A percentile compares a stretch with the other conserved stretches of the same genome.
These are phyloP conservation scores for Pistacia integerrima DNA, from an alignment of 345 rosid genomes.

Conservation along the genomic window DNA sequence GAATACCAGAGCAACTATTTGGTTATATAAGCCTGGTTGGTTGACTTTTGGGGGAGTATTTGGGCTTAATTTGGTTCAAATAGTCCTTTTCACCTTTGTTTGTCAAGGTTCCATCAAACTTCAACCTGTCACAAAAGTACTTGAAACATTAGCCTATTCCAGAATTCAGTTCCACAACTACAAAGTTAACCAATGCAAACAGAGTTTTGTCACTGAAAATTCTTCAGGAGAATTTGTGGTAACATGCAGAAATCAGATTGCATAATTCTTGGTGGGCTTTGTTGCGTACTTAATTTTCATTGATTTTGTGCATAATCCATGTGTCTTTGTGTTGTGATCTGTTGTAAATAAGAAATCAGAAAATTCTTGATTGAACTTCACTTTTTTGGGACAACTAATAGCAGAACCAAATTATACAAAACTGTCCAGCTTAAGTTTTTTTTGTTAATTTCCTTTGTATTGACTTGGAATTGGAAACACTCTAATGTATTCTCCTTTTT, in stretches of 20 bases:
- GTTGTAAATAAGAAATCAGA: neutral
- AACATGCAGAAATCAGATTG: neutral
- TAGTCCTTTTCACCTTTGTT: neutral
- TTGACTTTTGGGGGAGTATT: neutral
- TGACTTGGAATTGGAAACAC: slow-evolving; percentile 3
- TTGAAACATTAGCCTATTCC: neutral
- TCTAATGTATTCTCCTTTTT: neutral
- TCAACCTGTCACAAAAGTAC: neutral
- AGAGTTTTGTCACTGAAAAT: neutral
- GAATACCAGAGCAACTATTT: neutral
- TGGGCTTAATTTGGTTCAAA: slow-evolving; percentile 6
- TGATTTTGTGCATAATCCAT: neutral
- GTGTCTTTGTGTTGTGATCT: neutral
- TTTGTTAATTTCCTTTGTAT: neutral
- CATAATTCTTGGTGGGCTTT: neutral
- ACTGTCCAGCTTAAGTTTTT: neutral
- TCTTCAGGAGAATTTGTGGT: neutral
- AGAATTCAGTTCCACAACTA: neutral
- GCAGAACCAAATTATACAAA: neutral
- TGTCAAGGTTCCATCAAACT: neutral
- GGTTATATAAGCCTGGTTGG: neutral
- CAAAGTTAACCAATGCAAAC: neutral
- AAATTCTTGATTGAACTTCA: neutral
- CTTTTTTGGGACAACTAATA: neutral
- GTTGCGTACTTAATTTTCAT: neutral